These are phyloP conservation scores for Penicillium waksmanii DNA, from an alignment of 495 filamentous ascomycete genomes.

Conservation along the genomic window DNA sequence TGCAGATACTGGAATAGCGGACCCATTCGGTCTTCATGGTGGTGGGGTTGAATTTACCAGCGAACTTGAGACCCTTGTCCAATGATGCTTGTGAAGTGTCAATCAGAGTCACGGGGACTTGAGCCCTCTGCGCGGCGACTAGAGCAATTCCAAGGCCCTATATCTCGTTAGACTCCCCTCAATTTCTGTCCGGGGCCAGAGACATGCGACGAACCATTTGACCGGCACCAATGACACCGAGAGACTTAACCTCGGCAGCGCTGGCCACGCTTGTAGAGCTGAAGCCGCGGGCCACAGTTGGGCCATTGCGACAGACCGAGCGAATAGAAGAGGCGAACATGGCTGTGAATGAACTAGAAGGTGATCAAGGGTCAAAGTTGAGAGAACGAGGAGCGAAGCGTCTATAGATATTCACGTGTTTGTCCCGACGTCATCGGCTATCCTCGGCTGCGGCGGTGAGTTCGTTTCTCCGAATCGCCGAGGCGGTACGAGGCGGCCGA, in stretches of 20 bases:
- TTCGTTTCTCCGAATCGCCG: slow-evolving; percentile 36
- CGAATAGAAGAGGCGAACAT: slow-evolving; percentile 45
- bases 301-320: slow-evolving; percentile 33
- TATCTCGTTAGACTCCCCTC: slow-evolving; percentile 22
- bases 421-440: slow-evolving; percentile 48
- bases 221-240: slow-evolving; percentile 93
- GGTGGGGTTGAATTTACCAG: slow-evolving; percentile 56
- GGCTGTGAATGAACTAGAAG: slow-evolving; percentile 9
- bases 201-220: slow-evolving; percentile 75
- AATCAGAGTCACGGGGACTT: slow-evolving; percentile 83
- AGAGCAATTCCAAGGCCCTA: slow-evolving; percentile 96
- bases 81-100: slow-evolving; percentile 86
- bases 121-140: slow-evolving; percentile 84
- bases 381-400: slow-evolving; percentile 2
- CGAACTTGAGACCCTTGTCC: slow-evolving; percentile 89
- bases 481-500: slow-evolving; percentile 24
- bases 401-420: slow-evolving; percentile 33
- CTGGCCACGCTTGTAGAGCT: slow-evolving; percentile 47
- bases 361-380: slow-evolving; percentile 1
- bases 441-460: slow-evolving; percentile 40
- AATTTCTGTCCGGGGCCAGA: slow-evolving; percentile 3
- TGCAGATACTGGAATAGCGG: background rate
- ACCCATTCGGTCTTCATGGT: background rate
- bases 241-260: slow-evolving; percentile 78
- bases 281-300: slow-evolving; percentile 44